These are phyloP conservation scores for Stachybotrys chartarum DNA, from an alignment of 2,329 filamentous ascomycete species.

Conservation along the genomic window DNA sequence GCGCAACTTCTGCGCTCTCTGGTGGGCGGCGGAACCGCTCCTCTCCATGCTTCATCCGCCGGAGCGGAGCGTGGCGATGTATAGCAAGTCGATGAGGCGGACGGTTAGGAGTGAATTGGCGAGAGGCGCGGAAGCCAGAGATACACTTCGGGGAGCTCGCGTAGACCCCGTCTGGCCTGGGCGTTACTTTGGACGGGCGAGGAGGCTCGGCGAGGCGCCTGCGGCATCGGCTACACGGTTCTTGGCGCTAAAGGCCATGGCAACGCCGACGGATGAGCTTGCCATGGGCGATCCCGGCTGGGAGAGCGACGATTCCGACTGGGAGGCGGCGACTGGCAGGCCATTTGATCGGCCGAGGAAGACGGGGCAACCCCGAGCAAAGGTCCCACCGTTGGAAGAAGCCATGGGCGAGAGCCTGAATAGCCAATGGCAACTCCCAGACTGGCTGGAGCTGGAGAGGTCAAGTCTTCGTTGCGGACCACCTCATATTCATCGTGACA, in stretches of 20 bases:
- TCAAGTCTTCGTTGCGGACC: neutral
- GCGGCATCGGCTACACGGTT: constrained; percentile 5
- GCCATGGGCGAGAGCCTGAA: neutral
- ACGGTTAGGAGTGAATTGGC: constrained; percentile 1
- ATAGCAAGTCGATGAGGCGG: constrained; percentile 8
- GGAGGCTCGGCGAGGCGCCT: constrained; percentile 14
- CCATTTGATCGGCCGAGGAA: constrained; percentile 11
- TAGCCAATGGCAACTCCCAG: neutral
- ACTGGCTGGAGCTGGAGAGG: neutral
- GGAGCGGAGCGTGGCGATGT: constrained; percentile 12
- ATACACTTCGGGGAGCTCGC: constrained; percentile 2
- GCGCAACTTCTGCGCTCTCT: constrained; percentile 21
- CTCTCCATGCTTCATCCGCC: constrained; percentile 27
- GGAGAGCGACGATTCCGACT: constrained; percentile 9
- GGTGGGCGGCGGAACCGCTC: constrained; percentile 28
- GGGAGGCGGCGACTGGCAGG: constrained; percentile 2
- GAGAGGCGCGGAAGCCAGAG: neutral
- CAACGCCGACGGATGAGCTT: neutral
- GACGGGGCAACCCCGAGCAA: neutral
- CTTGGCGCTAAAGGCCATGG: neutral
- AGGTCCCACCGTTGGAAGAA: neutral
- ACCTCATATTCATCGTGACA: neutral
- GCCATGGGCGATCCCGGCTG: constrained; percentile 2
- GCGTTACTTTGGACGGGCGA: constrained; percentile 13
- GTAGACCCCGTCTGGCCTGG: constrained; percentile 1